Percentiles rank a stretch among this genome's conserved stretches.
phyloP scores from a whole-genome alignment of 495 filamentous ascomycete genomes.

The Emericellopsis terricola region DNA sequence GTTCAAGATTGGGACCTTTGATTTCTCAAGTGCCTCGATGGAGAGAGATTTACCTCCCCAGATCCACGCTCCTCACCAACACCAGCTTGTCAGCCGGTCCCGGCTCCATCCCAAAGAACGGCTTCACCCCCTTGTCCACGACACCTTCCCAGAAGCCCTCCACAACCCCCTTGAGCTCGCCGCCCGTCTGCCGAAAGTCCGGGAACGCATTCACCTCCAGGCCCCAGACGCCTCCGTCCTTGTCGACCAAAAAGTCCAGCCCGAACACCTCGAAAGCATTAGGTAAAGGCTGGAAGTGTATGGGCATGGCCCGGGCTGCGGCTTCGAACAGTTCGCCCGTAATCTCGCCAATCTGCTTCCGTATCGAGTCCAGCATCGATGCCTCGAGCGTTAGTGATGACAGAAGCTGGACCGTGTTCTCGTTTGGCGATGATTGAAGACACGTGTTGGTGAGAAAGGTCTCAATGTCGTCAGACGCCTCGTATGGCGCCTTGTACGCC shows the following conservation, averaged over 20 bases:
- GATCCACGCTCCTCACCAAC: slow-evolving; percentile 14
- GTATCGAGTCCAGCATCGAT: slow-evolving; percentile 33
- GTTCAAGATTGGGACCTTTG: too few relatives aligned
- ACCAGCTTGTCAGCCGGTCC: slow-evolving; percentile 9
- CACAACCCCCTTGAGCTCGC: slow-evolving; percentile 48
- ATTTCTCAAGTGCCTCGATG: too few relatives aligned
- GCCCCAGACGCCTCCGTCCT: slow-evolving; percentile 42
- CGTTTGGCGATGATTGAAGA: slow-evolving; percentile 41
- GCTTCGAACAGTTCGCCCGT: slow-evolving; percentile 70
- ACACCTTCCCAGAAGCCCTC: slow-evolving; percentile 57
- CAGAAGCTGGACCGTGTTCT: slow-evolving; percentile 42
- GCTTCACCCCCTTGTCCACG: slow-evolving; percentile 40
- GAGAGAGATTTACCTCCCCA: too few relatives aligned
- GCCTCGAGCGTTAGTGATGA: slow-evolving; percentile 36
- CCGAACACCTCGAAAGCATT: slow-evolving; percentile 89
- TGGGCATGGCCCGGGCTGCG: slow-evolving; percentile 59
- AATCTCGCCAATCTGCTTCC: slow-evolving; percentile 50
- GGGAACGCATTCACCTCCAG: slow-evolving; percentile 95
- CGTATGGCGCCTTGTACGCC: slow-evolving; percentile 33
- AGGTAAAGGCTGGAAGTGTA: slow-evolving; percentile 79
- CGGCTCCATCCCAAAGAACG: slow-evolving; percentile 10
- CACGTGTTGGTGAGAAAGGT: slow-evolving; percentile 87
- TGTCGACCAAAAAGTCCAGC: slow-evolving; percentile 75
- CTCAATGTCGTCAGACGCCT: slow-evolving; percentile 20
- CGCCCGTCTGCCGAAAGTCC: slow-evolving; percentile 83